A percentile compares a stretch with the other conserved stretches of the same genome.
phyloP scores from a whole-genome alignment of 164 flowering plant species.

The Warburgia ugandensis region DNA sequence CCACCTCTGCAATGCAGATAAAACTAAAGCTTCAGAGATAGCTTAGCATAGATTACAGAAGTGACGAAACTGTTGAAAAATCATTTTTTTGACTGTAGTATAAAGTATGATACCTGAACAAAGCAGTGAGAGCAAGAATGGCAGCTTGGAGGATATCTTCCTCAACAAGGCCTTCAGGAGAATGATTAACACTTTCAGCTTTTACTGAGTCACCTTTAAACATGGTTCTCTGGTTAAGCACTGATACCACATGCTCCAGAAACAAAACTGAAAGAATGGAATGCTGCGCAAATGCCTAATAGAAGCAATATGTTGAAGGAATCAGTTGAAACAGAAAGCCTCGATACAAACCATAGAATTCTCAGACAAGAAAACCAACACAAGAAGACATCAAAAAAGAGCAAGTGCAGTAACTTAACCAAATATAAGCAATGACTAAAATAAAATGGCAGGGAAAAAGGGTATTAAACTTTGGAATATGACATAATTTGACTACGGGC shows the following conservation, averaged over 20 bases:
- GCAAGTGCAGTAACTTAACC: too few species aligned
- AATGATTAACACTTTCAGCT: conserved; percentile 36
- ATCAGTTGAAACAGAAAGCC: too few species aligned
- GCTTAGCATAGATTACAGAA: too few species aligned
- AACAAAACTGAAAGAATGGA: conserved; percentile 60
- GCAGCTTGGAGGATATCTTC: conserved; percentile 67
- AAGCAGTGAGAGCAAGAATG: conserved; percentile 75
- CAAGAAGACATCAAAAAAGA: too few species aligned
- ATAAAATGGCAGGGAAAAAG: too few species aligned
- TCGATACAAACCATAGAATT: too few species aligned
- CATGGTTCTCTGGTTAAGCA: conserved; percentile 44
- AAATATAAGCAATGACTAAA: too few species aligned
- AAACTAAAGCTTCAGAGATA: not conserved
- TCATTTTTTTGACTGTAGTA: too few species aligned
- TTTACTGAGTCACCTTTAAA: conserved; percentile 38
- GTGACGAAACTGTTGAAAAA: too few species aligned
- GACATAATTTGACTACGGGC: too few species aligned
- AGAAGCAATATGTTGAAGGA: conserved; percentile 4
- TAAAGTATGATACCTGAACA: conserved; percentile 72
- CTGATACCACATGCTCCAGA: conserved; percentile 65
- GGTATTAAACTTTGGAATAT: too few species aligned
- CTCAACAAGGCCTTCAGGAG: conserved; percentile 28
- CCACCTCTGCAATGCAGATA: conserved; percentile 64
- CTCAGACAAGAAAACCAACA: too few species aligned
- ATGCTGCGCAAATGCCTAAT: conserved; percentile 91